Evolutionary conservation across 148 eudicot genomes (phyloP), one percentile per base, ranked within the genome.

Genomic region (Rhododendron simsii): DNA sequence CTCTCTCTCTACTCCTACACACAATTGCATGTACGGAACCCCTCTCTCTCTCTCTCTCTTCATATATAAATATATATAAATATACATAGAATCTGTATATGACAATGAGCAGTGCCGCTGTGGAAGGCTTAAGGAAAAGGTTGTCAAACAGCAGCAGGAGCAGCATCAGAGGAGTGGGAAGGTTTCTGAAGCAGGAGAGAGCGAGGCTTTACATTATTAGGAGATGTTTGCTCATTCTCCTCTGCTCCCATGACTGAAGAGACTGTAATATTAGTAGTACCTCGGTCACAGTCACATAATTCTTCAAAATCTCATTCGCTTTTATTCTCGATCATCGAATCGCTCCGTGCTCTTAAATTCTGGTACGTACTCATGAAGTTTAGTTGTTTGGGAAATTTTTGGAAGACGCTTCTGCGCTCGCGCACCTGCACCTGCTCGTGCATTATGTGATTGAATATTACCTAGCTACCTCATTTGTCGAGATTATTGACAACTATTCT

Each of bases 131-230:
- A 11, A 93, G 91, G 83, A 91, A 91, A 78, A 88, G 89, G 82
- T 87, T 91, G 55, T 67, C 91, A 84, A 90, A 87, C 67, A 91
- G 35, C 74, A 26, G 33, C 74, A 26, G 26, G 28, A 20, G 75
- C 75, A n/a, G 35, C 35, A 69, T 6, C 14, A 69, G 88, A 87
- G 86, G 83, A 86, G 79, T 91, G 39, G 88, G 91, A 65, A 93
- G 91, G 83, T 91, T 92, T 85, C 75, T 93, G 20, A 92, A 89
- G 77, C 90, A 93, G 85, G 93, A 93, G 85, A 88, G 96, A 78
- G 92, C 92, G 2, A 90, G 92, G 86, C 88, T 93, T 83, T 93
- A 93, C 91, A 93, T 93, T 18, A 91, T 92, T 80, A 87, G 92
- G 47, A 91, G 96, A 85, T 93, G 96, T 83, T 90, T 93, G 37